A percentile compares a stretch with the other conserved stretches of the same genome.
phyloP scores from a whole-genome alignment of 2,329 filamentous ascomycete species.

The Neurospora sp. region DNA sequence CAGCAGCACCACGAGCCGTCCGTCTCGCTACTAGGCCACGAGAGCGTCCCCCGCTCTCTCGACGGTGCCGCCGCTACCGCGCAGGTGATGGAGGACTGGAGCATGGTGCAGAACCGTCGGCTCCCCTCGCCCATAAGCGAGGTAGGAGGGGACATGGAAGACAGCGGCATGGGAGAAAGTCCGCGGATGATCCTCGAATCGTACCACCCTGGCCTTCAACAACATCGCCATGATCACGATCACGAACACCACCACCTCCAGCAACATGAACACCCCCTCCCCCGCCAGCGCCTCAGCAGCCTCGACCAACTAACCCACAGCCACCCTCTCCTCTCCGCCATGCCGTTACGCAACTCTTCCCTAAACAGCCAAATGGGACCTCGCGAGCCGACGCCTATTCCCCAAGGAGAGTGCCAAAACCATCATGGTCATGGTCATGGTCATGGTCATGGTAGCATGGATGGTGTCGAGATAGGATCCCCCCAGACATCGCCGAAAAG shows the following conservation, averaged over 20 bases:
- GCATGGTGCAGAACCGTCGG: constrained; percentile 40
- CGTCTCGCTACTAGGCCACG: constrained; percentile 9
- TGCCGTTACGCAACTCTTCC: constrained; percentile 26
- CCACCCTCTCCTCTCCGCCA: constrained; percentile 24
- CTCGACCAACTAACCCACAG: background rate
- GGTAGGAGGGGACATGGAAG: constrained; percentile 31
- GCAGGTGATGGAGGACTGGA: constrained; percentile 35
- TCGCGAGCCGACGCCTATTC: constrained; percentile 11
- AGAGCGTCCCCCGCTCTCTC: constrained; percentile 39
- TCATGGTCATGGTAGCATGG: constrained; percentile 19
- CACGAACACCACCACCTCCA: background rate
- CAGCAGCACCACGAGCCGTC: background rate
- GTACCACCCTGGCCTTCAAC: constrained; percentile 18
- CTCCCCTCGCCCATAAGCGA: constrained; percentile 53
- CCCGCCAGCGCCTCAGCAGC: background rate
- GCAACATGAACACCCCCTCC: background rate
- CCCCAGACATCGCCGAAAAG: constrained; percentile 29
- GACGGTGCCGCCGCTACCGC: constrained; percentile 21
- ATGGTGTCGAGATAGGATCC: constrained; percentile 19
- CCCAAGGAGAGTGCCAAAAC: background rate
- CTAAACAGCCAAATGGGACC: constrained; percentile 20
- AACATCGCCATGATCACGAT: constrained; percentile 4
- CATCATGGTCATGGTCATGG: constrained; percentile 16
- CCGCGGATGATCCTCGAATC: constrained; percentile 31
- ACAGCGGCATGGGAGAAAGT: constrained; percentile 22